Conservation (phyloP, 257 asterid species). For the Solanum appendiculatum region DNA sequence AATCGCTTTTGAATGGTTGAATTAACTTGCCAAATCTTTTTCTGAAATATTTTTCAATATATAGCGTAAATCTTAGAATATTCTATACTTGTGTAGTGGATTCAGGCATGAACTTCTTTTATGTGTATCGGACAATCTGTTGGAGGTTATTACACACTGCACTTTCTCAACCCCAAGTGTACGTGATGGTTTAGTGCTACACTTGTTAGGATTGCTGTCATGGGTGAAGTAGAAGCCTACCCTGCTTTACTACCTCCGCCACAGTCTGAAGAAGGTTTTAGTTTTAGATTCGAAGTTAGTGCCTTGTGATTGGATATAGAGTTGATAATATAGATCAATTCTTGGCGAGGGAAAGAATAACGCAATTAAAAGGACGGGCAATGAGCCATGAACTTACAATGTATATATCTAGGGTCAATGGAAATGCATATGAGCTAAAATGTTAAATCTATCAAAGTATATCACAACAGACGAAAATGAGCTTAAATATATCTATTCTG, state of each 20-base stretch:
- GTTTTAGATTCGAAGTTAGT: neutral
- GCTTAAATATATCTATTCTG: neutral
- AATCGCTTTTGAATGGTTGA: neutral
- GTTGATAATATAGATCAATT: neutral
- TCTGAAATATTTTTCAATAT: neutral
- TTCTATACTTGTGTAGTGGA: neutral
- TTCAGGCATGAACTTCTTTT: neutral
- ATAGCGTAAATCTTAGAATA: neutral
- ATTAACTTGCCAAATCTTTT: neutral
- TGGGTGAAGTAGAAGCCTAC: neutral
- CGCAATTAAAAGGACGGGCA: neutral
- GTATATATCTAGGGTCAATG: neutral
- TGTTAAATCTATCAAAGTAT: neutral
- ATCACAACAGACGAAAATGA: neutral
- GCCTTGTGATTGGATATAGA: neutral
- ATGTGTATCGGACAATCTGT: neutral
- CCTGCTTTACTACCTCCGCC: neutral
- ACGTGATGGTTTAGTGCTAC: neutral
- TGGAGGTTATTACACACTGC: neutral
- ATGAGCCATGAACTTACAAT: neutral
- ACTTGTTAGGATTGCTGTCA: neutral
- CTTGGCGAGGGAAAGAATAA: neutral
- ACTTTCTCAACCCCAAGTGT: neutral
- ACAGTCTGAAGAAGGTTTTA: neutral
- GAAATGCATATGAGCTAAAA: neutral